Percentiles rank a stretch among this genome's conserved stretches.
phyloP scores from a whole-genome alignment of 192 early-diverging fungal genomes.

The Coemansia guatemalensis region DNA sequence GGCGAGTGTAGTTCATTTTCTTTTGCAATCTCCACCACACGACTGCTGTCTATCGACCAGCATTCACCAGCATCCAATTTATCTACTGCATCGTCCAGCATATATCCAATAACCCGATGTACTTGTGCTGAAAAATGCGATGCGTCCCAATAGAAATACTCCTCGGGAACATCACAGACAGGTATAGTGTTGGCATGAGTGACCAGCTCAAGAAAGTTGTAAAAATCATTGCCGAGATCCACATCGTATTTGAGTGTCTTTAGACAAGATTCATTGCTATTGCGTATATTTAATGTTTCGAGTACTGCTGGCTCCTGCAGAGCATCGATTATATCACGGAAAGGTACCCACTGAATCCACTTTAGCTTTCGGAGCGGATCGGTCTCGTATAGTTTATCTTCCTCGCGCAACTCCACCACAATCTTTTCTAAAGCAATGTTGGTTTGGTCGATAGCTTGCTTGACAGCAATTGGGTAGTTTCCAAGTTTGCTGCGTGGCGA shows the following conservation, averaged over 20 bases:
- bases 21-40: constrained; percentile 33
- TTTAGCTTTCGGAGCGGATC: constrained; percentile 32
- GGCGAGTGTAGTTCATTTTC: constrained; percentile 46
- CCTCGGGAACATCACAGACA: constrained; percentile 49
- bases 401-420: constrained; percentile 40
- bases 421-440: constrained; percentile 44
- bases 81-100: constrained; percentile 42
- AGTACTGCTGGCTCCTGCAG: constrained; percentile 35
- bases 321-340: constrained; percentile 41
- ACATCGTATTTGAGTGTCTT: constrained; percentile 48
- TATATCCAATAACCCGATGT: constrained; percentile 42
- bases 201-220: constrained; percentile 54
- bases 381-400: constrained; percentile 37
- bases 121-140: constrained; percentile 53
- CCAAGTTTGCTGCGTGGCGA: constrained; percentile 52
- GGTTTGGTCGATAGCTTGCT: constrained; percentile 27
- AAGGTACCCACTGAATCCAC: constrained; percentile 51
- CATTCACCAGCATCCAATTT: constrained; percentile 34
- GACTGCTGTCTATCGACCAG: constrained; percentile 28
- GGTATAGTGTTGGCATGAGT: constrained; percentile 53
- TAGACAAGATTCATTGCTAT: constrained; percentile 38
- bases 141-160: constrained; percentile 53
- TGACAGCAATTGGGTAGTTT: constrained; percentile 46
- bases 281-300: constrained; percentile 42
- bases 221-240: constrained; percentile 53